phyloP scores from a whole-genome alignment of 352 stramenopile species.

The Globisporangium uncinulatum region DNA sequence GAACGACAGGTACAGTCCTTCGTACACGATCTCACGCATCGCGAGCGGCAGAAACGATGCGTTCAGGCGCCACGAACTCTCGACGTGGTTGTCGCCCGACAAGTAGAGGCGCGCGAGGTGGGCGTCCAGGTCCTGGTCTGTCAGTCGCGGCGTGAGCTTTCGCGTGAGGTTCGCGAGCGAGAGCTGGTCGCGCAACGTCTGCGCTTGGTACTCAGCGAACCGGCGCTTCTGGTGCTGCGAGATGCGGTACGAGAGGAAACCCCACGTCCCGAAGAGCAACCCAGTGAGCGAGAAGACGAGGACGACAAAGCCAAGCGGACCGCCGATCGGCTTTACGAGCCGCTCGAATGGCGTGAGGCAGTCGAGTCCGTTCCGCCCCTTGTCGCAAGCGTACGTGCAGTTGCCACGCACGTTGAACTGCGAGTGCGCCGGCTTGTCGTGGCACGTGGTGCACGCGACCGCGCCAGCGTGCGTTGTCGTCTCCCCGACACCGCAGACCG shows the following conservation, averaged over 20 bases:
- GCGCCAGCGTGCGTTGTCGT: slow-evolving; percentile 52
- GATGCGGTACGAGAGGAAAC: slow-evolving; percentile 60
- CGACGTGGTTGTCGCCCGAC: slow-evolving; percentile 59
- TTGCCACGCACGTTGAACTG: slow-evolving; percentile 74
- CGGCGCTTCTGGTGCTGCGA: slow-evolving; percentile 34
- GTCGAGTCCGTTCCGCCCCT: slow-evolving; percentile 68
- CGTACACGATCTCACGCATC: slow-evolving; percentile 70
- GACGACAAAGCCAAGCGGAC: slow-evolving; percentile 65
- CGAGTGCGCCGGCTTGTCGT: slow-evolving; percentile 58
- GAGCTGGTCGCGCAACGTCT: slow-evolving; percentile 65
- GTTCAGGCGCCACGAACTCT: slow-evolving; percentile 59
- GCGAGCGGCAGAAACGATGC: slow-evolving; percentile 45
- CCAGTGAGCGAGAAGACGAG: slow-evolving; percentile 50
- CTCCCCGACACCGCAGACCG: slow-evolving; percentile 68
- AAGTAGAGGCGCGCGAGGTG: slow-evolving; percentile 76
- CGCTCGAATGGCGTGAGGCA: slow-evolving; percentile 82
- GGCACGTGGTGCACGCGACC: slow-evolving; percentile 42
- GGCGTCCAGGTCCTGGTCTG: slow-evolving; percentile 65
- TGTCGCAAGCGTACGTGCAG: slow-evolving; percentile 78
- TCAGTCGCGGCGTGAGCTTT: slow-evolving; percentile 66
- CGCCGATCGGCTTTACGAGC: slow-evolving; percentile 75
- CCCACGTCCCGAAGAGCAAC: slow-evolving; percentile 60
- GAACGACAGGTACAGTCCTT: slow-evolving; percentile 68
- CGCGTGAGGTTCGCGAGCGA: slow-evolving; percentile 68
- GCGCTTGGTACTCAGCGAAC: slow-evolving; percentile 71